Base-by-base conservation (phyloP, 2,329 filamentous ascomycete species). In the Colletotrichum musae region DNA sequence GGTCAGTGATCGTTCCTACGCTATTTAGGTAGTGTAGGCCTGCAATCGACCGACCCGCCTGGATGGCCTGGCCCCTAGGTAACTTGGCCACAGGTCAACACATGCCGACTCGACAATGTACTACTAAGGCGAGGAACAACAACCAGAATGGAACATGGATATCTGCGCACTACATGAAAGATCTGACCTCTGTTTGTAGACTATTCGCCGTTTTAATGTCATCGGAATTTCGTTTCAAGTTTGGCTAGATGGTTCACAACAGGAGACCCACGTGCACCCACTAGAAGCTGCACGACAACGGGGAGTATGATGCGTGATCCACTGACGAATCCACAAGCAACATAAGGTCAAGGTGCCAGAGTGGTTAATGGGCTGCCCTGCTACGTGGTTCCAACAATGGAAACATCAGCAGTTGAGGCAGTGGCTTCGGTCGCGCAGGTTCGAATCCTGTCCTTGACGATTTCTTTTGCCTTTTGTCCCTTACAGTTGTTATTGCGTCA, bases 391-490 rank as follows among this genome's bases (percentile, higher is more conserved):
- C 43, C n/a, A 5, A 4, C 13, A 2, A n/a, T 47, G 12, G 18
- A 24, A 4, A 18, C 18, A 12, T 16, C 16, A 57, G 54, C 5
- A 24, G 54, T 5, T 45, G 41, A 57, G 54, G 56, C 43, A 58
- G 56, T 58, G 56, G 56, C 56, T 58, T 58, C 56, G 56, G 56
- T 58, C 56, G 56, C 56, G 56, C 56, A 58, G 56, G 56, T 58
- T 58, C 56, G 54, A 57, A 57, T 57, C 54, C 54, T 57, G 54
- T 57, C 54, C 54, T 57, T 57, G 54, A 57, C 54, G 54, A 6
- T 7, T 2, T 7, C 1, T 10, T 9, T 28, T 12, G 15, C 6
- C 28, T 57, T 57, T 57, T 57, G 39, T 9, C 5, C 7, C 9
- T 10, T 2, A 10, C 32, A 6, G 4, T 36, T 36, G 9, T 6